Base-by-base conservation (phyloP, 208 protist genomes). In the Leishmania guyanensis region DNA sequence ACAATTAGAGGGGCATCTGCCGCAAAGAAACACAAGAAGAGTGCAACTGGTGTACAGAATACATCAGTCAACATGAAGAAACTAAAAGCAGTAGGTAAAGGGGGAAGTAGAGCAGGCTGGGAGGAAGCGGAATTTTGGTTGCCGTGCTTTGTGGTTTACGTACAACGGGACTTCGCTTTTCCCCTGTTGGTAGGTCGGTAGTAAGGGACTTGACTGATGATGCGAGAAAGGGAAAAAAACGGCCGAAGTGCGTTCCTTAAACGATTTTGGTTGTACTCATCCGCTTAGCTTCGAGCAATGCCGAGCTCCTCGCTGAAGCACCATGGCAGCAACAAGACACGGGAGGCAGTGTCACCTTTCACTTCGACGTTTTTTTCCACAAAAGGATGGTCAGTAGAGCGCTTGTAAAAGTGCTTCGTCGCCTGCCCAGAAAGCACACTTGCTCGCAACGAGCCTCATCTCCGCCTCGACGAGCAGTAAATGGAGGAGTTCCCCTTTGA, bases 401-500 rank as follows among this genome's bases (percentile, higher is more conserved):
- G 91, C 86, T 33, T 33, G 33, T 33, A 8, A 91, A 91, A 58
- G 62, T 87, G 69, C n/a, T 46, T 14, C 9, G 79, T 80, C 39
- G 90, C 84, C n/a, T 88, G 51, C 4, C 77, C 70, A 0, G 87
- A 81, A 22, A 39, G 66, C 39, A 78, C 65, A 5, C 72, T 62
- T 5, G 48, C 39, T 33, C 14, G 81, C 74, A 26, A 92, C 80
- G 14, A 60, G 54, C 29, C 86, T 71, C 48, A 83, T 84, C 64
- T 91, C 84, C 33, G 75, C 89, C 43, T 80, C 87, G 80, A 92
- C 88, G 8, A 56, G 82, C 8, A 92, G 74, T 9, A 33, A 68
- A 2, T 69, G 33, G 5, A 81, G 53, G 43, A 91, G 73, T 51
- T 69, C 71, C 36, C 56, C 17, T 76, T 58, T 0, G 86, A 76